Evolutionary conservation across 208 protist genomes (phyloP).

Genomic region (Herpetomonas samuelpessoai): DNA sequence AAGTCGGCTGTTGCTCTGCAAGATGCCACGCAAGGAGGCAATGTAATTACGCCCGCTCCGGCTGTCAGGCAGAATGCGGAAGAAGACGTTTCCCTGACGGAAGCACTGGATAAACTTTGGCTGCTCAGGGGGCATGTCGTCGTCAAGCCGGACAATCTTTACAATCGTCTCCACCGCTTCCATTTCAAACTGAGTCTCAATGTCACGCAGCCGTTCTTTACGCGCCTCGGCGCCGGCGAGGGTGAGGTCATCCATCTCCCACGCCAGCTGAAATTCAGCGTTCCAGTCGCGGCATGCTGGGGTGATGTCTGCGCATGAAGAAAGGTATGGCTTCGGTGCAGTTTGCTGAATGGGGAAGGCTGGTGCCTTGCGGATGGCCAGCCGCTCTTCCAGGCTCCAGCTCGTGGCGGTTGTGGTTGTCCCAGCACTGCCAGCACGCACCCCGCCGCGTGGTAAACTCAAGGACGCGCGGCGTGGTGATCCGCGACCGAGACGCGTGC

Average conservation of each 20-base stretch:
- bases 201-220: conserved; percentile 29
- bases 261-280: conserved; percentile 81
- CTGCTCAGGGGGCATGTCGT: conserved; percentile 66
- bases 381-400: conserved; percentile 26
- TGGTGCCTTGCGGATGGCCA: conserved; percentile 59
- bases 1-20: conserved; percentile 63
- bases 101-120: conserved; percentile 83
- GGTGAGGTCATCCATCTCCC: conserved; percentile 69
- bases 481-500: no score
- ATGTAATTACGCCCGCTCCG: conserved; percentile 83
- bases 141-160: conserved; percentile 81
- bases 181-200: conserved; percentile 59
- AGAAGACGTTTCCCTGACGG: conserved; percentile 83
- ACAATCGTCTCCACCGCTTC: conserved; percentile 43
- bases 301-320: conserved; percentile 61
- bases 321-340: conserved; percentile 62
- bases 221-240: conserved; percentile 48
- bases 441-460: neutral
- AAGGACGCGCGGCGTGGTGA: no score
- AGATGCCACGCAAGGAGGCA: conserved; percentile 66
- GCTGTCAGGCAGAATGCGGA: conserved; percentile 81
- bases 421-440: conserved; percentile 17
- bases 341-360: conserved; percentile 79
- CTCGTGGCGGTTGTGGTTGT: neutral
- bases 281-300: conserved; percentile 67